phyloP scores from a whole-genome alignment of 2,329 filamentous ascomycete species.

The Colletotrichum lentis region DNA sequence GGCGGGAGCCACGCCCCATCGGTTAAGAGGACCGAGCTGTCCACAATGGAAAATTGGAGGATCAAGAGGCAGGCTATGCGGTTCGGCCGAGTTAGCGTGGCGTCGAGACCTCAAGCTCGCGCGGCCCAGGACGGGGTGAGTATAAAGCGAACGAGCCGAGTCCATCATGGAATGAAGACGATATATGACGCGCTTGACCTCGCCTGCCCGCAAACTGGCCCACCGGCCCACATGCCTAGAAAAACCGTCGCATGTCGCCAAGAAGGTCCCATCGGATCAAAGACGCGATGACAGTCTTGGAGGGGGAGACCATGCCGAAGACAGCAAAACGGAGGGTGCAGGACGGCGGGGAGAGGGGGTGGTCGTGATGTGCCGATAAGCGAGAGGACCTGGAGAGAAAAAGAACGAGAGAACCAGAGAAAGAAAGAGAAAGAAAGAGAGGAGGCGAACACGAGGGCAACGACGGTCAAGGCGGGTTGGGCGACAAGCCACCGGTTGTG shows the following conservation, averaged over 20 bases:
- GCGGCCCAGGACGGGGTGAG: neutral
- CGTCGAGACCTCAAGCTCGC: slow-evolving; percentile 12
- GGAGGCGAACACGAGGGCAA: slow-evolving; percentile 26
- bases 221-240: neutral
- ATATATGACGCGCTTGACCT: slow-evolving; percentile 10
- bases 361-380: slow-evolving; percentile 11
- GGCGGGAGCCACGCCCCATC: slow-evolving; percentile 6
- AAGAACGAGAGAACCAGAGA: neutral
- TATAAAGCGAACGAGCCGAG: neutral
- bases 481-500: slow-evolving; percentile 20
- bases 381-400: slow-evolving; percentile 3
- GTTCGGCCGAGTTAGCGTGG: slow-evolving; percentile 16
- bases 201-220: neutral
- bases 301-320: slow-evolving; percentile 26
- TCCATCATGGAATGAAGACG: neutral
- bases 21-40: slow-evolving; percentile 24
- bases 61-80: slow-evolving; percentile 11
- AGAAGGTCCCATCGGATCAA: slow-evolving; percentile 2
- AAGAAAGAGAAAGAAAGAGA: neutral
- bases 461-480: slow-evolving; percentile 25
- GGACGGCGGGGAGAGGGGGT: slow-evolving; percentile 10
- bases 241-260: slow-evolving; percentile 7
- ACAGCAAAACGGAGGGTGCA: slow-evolving; percentile 14
- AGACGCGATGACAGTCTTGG: neutral
- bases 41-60: slow-evolving; percentile 27